Evolutionary conservation across 73 alveolate genomes (phyloP), one percentile per base, ranked within the genome.

Genomic region (Paramecium octaurelia): DNA sequence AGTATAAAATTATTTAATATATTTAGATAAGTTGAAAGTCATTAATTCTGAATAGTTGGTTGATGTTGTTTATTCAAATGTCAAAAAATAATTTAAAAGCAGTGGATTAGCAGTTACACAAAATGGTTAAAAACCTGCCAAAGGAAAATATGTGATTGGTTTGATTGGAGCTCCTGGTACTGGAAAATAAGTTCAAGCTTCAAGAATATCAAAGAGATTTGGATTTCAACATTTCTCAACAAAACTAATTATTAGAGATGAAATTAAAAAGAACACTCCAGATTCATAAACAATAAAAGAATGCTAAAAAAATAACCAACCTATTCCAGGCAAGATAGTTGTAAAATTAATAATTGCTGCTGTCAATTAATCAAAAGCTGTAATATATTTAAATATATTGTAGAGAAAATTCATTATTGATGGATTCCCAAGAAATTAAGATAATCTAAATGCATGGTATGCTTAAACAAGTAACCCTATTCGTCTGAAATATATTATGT

Each of bases 111-210:
- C 85, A 68, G 85, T 68, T 6, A 68, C n/a, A 6, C 4, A 31
- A 16, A 20, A 68, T 68, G 85, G 85, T 18, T 34, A 40, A 27
- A 76, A 29, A 57, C 42, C 92, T 24, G 29, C 46, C 5, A 64
- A 91, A n/a, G 77, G 92, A 46, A 94, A 94, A 35, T 27, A 38
- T 20, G 96, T 93, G 12, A 68, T 86, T n/a, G 93, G 93, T 73
- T 94, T 94, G 31, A 50, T 91, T 6, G 98, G 98, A 16, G 98
- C 97, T 46, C 98, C 98, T 8, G 99, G 99, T 27, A 88, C 98
- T 57, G 99, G 99, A 20, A 97, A 97, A 92, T 98, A 98, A 16
- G 96, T 99, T 34, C 97, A 97, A 91, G 96, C 99, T 88, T 95
- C 92, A 76, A 95, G 85, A 75, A 95, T 97, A 57, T 94, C 92